phyloP scores from a whole-genome alignment of 1,284 basidiomycete genomes.

The Wallemia ichthyophaga region DNA sequence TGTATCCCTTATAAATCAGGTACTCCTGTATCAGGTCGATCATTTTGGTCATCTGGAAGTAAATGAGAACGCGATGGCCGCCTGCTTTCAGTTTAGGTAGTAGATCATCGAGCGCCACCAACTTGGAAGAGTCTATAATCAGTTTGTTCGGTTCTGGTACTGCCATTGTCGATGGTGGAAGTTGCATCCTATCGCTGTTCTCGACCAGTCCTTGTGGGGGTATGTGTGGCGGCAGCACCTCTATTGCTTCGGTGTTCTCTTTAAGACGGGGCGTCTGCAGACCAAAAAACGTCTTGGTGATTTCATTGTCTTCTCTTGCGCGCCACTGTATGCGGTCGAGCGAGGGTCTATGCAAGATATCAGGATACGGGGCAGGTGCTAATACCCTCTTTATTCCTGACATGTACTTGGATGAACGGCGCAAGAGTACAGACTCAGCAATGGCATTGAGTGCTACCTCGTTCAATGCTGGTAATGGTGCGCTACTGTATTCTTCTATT shows the following conservation, averaged over 20 bases:
- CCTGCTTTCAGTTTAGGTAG: slow-evolving; percentile 74
- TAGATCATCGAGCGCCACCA: slow-evolving; percentile 62
- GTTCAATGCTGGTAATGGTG: background rate
- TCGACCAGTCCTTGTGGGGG: slow-evolving; percentile 36
- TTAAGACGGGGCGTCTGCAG: slow-evolving; percentile 6
- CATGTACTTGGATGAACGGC: background rate
- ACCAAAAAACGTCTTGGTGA: background rate
- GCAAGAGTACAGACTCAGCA: background rate
- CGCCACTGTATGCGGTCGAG: background rate
- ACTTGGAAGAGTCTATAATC: slow-evolving; percentile 87
- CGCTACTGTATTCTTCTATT: background rate
- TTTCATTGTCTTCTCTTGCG: background rate
- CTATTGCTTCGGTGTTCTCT: slow-evolving; percentile 24
- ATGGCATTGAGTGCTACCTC: background rate
- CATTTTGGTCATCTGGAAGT: slow-evolving; percentile 99
- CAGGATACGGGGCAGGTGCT: background rate
- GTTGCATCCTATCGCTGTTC: slow-evolving; percentile 36
- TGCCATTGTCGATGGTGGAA: slow-evolving; percentile 59
- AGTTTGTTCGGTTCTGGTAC: slow-evolving; percentile 86
- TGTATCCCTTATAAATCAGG: slow-evolving; percentile 87
- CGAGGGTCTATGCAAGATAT: background rate
- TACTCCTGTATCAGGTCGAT: slow-evolving; percentile 99
- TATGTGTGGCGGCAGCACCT: slow-evolving; percentile 28
- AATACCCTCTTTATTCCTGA: background rate
- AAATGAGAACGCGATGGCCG: slow-evolving; percentile 80